Conservation (phyloP, 192 early-diverging fungal genomes). For the Phlyctochytrium arcticum region DNA sequence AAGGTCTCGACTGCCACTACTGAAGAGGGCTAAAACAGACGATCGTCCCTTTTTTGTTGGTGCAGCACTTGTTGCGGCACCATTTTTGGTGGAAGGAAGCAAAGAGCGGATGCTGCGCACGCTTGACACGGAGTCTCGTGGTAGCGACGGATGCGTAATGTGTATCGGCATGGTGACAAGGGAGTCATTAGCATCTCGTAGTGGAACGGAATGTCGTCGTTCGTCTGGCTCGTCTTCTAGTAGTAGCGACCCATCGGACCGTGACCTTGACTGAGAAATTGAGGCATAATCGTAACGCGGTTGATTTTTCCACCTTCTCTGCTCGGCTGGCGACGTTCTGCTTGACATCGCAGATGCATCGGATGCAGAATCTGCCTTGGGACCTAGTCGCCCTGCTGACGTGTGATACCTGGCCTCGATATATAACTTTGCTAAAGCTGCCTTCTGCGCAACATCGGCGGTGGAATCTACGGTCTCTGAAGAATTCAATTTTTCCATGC, state of each 20-base stretch:
- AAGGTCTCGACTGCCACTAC: not conserved
- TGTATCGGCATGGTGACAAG: too few relatives aligned
- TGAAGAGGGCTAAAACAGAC: not conserved
- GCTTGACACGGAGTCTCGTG: not conserved
- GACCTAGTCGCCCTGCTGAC: not conserved
- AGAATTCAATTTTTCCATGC: not conserved
- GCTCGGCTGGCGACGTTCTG: not conserved
- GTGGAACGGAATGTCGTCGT: not conserved
- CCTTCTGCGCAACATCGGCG: constrained; percentile 10
- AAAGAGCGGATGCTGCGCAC: not conserved
- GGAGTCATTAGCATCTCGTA: not conserved
- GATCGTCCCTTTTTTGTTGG: not conserved
- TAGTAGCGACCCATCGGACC: constrained; percentile 1
- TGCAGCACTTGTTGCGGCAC: not conserved
- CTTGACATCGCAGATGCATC: not conserved
- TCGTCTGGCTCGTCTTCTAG: not conserved
- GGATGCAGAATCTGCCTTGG: not conserved
- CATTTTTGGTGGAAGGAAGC: not conserved
- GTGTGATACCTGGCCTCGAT: constrained; percentile 20
- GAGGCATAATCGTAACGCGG: constrained; percentile 18
- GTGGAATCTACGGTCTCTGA: not conserved
- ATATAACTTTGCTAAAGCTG: constrained; percentile 20
- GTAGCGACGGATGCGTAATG: too few relatives aligned
- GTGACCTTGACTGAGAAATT: not conserved
- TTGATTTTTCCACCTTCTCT: constrained; percentile 17